Evolutionary conservation across 495 filamentous ascomycete genomes (phyloP), one percentile per base, ranked within the genome.

Genomic region (Saxophila tyrrhenica): DNA sequence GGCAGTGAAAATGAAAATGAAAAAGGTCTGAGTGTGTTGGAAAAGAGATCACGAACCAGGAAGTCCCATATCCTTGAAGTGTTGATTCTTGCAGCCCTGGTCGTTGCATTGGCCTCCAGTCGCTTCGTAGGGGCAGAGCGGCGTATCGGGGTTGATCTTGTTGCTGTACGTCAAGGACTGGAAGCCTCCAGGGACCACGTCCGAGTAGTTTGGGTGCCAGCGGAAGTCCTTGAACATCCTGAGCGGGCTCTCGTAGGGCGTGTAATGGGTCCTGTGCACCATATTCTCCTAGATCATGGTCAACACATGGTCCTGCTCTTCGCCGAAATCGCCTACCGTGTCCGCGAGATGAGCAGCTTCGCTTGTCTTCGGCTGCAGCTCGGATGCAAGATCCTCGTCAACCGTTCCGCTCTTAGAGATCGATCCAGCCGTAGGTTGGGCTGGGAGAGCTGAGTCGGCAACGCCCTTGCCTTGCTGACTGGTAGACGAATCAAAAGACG

Each of bases 141-240:
- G 77, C 56, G 75, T 82, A 58, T 78, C 74, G 7, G 84, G 71
- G 64, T 96, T 78, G 66, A 97, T 91, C 52, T 79, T 80, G 68
- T 91, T 82, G 67, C 87, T 96, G 72, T 90, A 97, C 43, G 87
- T 96, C 76, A 94, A 73, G 58, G 94, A 97, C 67, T 82, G 83
- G 65, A 87, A 82, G 49, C 89, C 90, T 61, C 79, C 81, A 50
- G 82, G 64, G 56, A 92, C 82, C 41, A 80, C 69, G 25, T 85
- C 62, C 50, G 74, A 69, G 70, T 79, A 96, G 29, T 78, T 73
- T 22, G 86, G 85, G 67, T 96, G 88, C 62, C 86, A 94, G 53
- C 92, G 88, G 71, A 86, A 97, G 43, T 86, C 83, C 65, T 81
- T 85, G 69, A 98, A 96, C 52, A 75, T 74, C 57, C 77, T 81